Evolutionary conservation across 2,329 filamentous ascomycete species (phyloP).

Genomic region (Paraphaeosphaeria sporulosa): DNA sequence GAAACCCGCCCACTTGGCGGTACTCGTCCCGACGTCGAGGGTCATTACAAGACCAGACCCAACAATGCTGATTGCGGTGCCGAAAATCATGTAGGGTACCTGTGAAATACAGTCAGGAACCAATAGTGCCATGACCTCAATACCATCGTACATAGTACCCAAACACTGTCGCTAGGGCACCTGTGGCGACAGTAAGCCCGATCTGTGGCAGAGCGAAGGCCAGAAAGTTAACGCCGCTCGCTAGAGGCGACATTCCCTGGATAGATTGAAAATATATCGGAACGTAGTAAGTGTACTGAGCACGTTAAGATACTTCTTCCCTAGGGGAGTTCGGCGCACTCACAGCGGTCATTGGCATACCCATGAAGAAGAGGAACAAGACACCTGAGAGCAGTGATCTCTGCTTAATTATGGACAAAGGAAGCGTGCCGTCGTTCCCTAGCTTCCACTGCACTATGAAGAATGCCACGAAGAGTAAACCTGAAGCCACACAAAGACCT

Average conservation of each 20-base stretch:
- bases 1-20: conserved; percentile 9
- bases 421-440: conserved; percentile 20
- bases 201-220: conserved; percentile 12
- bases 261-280: conserved; percentile 21
- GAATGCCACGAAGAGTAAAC: conserved; percentile 47
- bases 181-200: conserved; percentile 10
- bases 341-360: conserved; percentile 9
- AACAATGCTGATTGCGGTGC: conserved; percentile 6
- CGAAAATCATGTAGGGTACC: conserved; percentile 16
- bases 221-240: conserved; percentile 13
- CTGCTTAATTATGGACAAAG: conserved; percentile 14
- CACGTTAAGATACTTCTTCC: too few relatives aligned
- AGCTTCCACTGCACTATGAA: conserved; percentile 20
- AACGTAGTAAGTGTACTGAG: conserved; percentile 15
- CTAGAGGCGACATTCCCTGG: conserved; percentile 5
- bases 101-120: too few relatives aligned
- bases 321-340: neutral
- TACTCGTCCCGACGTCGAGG: conserved; percentile 7
- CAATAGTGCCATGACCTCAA: too few relatives aligned
- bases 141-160: conserved; percentile 16
- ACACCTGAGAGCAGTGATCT: conserved; percentile 15
- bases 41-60: conserved; percentile 2
- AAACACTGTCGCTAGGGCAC: conserved; percentile 10
- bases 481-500: conserved; percentile 56
- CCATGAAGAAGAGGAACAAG: conserved; percentile 12